A percentile compares a stretch with the other conserved stretches of the same genome.
phyloP scores from a whole-genome alignment of 345 rosid species.

The Lepidium aucheri region DNA sequence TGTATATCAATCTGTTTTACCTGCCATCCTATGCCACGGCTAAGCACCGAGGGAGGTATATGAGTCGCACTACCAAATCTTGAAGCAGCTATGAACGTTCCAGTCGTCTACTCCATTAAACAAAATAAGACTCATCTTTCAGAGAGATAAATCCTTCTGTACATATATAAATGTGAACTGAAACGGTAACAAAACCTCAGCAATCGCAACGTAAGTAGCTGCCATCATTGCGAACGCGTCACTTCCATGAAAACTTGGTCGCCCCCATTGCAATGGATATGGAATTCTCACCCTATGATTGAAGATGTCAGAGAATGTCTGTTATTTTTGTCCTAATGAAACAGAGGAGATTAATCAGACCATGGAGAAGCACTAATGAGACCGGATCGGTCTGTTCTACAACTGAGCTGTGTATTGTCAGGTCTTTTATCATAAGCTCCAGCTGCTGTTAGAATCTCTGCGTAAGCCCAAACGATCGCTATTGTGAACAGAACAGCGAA shows the following conservation, averaged over 20 bases:
- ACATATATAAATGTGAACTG: not conserved
- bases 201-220: slow-evolving; percentile 55
- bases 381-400: slow-evolving; percentile 82
- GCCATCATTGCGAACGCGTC: slow-evolving; percentile 67
- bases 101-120: slow-evolving; percentile 56
- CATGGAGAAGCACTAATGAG: slow-evolving; percentile 74
- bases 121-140: not conserved
- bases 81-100: slow-evolving; percentile 63
- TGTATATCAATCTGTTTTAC: slow-evolving; percentile 17
- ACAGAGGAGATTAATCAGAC: slow-evolving; percentile 33
- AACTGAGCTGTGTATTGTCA: slow-evolving; percentile 59
- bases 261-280: slow-evolving; percentile 83
- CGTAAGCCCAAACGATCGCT: slow-evolving; percentile 58
- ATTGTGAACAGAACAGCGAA: slow-evolving; percentile 55
- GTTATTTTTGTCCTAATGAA: not conserved
- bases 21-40: slow-evolving; percentile 89
- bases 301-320: slow-evolving; percentile 3
- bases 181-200: slow-evolving; percentile 47
- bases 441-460: slow-evolving; percentile 71
- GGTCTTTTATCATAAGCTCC: slow-evolving; percentile 63
- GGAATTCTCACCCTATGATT: slow-evolving; percentile 65
- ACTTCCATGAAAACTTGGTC: slow-evolving; percentile 58
- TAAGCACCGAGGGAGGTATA: slow-evolving; percentile 63
- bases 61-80: slow-evolving; percentile 83
- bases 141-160: not conserved